phyloP scores from a whole-genome alignment of 2,329 filamentous ascomycete species.

The Nigrospora sphaerica region DNA sequence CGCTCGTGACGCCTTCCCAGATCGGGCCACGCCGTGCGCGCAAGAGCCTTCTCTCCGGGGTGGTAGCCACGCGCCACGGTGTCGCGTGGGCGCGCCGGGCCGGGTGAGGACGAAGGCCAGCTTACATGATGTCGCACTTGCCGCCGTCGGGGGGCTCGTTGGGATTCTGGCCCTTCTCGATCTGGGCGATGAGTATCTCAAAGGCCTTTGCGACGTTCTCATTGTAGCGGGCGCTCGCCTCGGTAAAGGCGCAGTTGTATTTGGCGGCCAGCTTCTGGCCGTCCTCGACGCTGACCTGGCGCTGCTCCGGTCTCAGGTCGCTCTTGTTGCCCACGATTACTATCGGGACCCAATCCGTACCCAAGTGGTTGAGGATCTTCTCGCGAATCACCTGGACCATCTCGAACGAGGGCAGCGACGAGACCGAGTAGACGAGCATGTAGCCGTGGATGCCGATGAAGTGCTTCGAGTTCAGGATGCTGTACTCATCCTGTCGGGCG shows the following conservation, averaged over 20 bases:
- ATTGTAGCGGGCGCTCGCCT: constrained; percentile 89
- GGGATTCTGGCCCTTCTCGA: constrained; percentile 90
- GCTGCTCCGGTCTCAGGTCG: constrained; percentile 85
- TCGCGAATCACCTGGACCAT: constrained; percentile 95
- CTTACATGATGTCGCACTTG: constrained; percentile 83
- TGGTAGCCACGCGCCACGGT: no score
- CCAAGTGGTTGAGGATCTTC: constrained; percentile 94
- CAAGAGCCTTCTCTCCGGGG: no score
- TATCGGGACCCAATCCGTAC: constrained; percentile 85
- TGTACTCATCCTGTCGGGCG: constrained; percentile 90
- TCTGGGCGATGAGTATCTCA: constrained; percentile 87
- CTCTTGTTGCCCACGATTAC: constrained; percentile 97
- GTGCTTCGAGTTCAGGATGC: constrained; percentile 95
- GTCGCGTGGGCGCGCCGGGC: no score
- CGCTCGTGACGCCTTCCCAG: background rate
- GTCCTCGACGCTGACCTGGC: constrained; percentile 81
- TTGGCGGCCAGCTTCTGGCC: constrained; percentile 79
- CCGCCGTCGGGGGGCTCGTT: constrained; percentile 71
- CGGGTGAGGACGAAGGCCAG: no score
- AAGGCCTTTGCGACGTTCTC: constrained; percentile 91
- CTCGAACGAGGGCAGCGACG: constrained; percentile 88
- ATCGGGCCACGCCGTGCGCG: background rate
- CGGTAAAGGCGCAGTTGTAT: constrained; percentile 88
- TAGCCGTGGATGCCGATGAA: constrained; percentile 99
- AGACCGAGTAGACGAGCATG: constrained; percentile 97